These are phyloP conservation scores for Hanseniaspora gamundiae DNA, from an alignment of 1,139 yeast species.

Conservation along the genomic window DNA sequence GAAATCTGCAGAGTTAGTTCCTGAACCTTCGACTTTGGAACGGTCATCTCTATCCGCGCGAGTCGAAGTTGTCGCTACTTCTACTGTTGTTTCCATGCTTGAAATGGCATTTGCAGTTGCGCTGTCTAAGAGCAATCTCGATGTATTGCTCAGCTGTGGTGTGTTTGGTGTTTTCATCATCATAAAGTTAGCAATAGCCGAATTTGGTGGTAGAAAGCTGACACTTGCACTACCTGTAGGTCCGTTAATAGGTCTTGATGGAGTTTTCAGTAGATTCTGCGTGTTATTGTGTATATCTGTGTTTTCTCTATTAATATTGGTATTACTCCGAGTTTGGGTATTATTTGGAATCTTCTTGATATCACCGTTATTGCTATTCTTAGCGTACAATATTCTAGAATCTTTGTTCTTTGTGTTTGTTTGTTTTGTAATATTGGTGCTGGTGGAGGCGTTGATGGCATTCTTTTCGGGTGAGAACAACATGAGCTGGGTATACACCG, in stretches of 20 bases:
- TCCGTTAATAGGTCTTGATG: conserved; percentile 1
- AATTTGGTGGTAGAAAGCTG: not conserved
- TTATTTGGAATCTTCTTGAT: not conserved
- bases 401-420: no score
- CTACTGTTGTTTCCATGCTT: not conserved
- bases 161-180: conserved; percentile 2
- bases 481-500: conserved; percentile 1
- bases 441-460: not conserved
- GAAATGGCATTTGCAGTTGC: not conserved
- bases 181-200: not conserved
- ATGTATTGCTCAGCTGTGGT: not conserved
- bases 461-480: not conserved
- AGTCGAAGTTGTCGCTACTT: no score
- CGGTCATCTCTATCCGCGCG: not conserved
- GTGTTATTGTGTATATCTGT: no score
- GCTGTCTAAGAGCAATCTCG: not conserved
- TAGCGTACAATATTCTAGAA: no score
- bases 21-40: not conserved
- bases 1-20: no score
- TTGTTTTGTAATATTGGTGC: not conserved
- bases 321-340: no score
- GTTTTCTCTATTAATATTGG: no score
- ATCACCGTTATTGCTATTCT: not conserved
- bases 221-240: not conserved
- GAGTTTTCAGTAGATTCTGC: not conserved